Evolutionary conservation across 169 alveolate genomes (phyloP), one percentile per base, ranked within the genome.

Genomic region (Eimeria praecox): DNA sequence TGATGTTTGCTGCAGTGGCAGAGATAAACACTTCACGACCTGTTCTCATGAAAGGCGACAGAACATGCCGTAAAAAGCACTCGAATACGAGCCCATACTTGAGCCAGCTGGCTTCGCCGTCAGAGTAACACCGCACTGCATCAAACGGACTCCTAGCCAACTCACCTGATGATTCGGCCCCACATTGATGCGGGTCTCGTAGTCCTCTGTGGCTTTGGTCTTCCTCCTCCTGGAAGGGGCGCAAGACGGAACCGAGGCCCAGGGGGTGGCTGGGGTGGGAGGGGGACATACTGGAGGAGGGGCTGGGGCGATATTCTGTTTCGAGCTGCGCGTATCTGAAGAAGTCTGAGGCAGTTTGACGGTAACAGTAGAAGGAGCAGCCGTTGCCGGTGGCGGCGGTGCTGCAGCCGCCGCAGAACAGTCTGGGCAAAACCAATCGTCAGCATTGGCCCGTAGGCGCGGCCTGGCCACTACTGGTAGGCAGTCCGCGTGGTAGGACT

Each of bases 401-500:
- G 80, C 80, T 38, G 80, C 92, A 42, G 77, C 78, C 38, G 92
- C 62, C 38, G 92, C 62, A 38, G 92, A 56, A 56, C 97, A 95
- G 30, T 90, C 95, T 35, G 97, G 97, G 73, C 97, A 95, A 90
- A 56, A 95, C 97, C 97, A 95, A 64, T 95, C 97, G 27, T 86
- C 95, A 10, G 92, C 83, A 49, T 42, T 73, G 46, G 78, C 78
- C 59, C 80, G 73, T 6, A 89, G 94, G 66, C 87, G 95, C 0
- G 95, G 97, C 90, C 97, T 73, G 46, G 88, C 90, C 35, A 80
- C 82, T n/a, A 90, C 83, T 44, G 92, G 83, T 54, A 95, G 82
- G 59, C 97, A 95, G 78, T 94, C 97, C 52, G 95, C 77, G 75
- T 97, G 98, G 94, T 95, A 97, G 54, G 98, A 93, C 91, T 97